These are phyloP conservation scores for Kockovaella imperatae DNA, from an alignment of 768 basidiomycete species.

Conservation along the genomic window DNA sequence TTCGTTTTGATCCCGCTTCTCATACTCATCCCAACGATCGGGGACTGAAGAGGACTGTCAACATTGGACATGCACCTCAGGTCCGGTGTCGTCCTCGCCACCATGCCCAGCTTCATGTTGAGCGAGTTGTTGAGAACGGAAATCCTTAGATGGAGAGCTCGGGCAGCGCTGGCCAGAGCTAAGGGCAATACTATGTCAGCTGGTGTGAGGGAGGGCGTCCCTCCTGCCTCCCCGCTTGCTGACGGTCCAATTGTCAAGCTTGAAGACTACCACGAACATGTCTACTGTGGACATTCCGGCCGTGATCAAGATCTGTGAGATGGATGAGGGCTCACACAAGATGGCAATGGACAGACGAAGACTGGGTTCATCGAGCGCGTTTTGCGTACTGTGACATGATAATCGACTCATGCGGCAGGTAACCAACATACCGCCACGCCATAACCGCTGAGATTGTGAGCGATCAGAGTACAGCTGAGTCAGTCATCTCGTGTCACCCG, in stretches of 20 bases:
- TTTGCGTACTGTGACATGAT: constrained; percentile 91
- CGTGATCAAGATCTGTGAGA: constrained; percentile 53
- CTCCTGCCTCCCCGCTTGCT: not conserved
- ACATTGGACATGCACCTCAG: too few species aligned
- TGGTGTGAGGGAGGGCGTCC: constrained; percentile 51
- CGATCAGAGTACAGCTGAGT: constrained; percentile 11
- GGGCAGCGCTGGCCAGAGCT: constrained; percentile 68
- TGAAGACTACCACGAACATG: constrained; percentile 24
- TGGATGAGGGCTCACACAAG: not conserved
- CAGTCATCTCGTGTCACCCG: not conserved
- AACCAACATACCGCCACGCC: constrained; percentile 19
- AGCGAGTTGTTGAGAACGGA: constrained; percentile 51
- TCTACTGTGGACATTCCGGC: constrained; percentile 61
- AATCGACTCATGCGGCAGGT: constrained; percentile 45
- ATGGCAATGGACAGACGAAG: constrained; percentile 49
- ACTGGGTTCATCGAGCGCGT: constrained; percentile 72
- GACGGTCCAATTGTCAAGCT: not conserved
- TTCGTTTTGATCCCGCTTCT: too few species aligned
- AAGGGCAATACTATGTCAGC: constrained; percentile 83
- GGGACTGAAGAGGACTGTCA: too few species aligned
- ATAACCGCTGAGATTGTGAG: constrained; percentile 10
- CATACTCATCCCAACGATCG: too few species aligned
- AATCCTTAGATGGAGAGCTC: constrained; percentile 72
- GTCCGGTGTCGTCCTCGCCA: too few species aligned
- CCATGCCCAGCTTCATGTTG: too few species aligned